Conservation (phyloP, 495 filamentous ascomycete genomes). For the Aspergillus egyptiacus region DNA sequence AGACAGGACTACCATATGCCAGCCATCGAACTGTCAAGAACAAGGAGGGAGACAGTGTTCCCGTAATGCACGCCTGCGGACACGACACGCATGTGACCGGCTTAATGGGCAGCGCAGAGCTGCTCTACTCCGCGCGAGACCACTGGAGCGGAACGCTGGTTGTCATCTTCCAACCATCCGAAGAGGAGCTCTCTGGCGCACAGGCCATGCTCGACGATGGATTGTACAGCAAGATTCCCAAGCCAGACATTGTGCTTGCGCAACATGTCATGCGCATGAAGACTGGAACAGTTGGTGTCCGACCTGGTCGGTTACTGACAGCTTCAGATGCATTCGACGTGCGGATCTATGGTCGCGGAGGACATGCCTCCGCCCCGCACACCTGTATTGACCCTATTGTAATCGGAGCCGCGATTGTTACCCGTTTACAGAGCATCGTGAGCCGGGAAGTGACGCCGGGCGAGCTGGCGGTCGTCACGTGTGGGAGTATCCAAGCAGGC, state of each 20-base stretch:
- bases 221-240: slow-evolving; percentile 44
- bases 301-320: slow-evolving; percentile 24
- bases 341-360: slow-evolving; percentile 45
- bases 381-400: slow-evolving; percentile 52
- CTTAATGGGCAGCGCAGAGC: slow-evolving; percentile 45
- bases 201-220: slow-evolving; percentile 57
- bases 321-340: slow-evolving; percentile 41
- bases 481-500: slow-evolving; percentile 47
- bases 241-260: slow-evolving; percentile 52
- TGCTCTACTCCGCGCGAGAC: slow-evolving; percentile 34
- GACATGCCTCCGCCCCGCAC: slow-evolving; percentile 49
- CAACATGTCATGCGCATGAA: slow-evolving; percentile 51
- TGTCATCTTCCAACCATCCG: slow-evolving; percentile 55
- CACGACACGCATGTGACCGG: slow-evolving; percentile 57
- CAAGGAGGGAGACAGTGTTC: slow-evolving; percentile 38
- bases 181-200: slow-evolving; percentile 52
- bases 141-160: slow-evolving; percentile 54
- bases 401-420: slow-evolving; percentile 45
- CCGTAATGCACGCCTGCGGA: slow-evolving; percentile 64
- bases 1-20: slow-evolving; percentile 50
- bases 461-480: slow-evolving; percentile 51
- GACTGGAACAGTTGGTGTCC: slow-evolving; percentile 34
- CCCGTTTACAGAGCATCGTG: slow-evolving; percentile 52
- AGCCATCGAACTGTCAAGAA: slow-evolving; percentile 40
- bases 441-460: slow-evolving; percentile 46